Evolutionary conservation across 768 basidiomycete genomes (phyloP), one percentile per base, ranked within the genome.

Genomic region (Leccinellum albellum): DNA sequence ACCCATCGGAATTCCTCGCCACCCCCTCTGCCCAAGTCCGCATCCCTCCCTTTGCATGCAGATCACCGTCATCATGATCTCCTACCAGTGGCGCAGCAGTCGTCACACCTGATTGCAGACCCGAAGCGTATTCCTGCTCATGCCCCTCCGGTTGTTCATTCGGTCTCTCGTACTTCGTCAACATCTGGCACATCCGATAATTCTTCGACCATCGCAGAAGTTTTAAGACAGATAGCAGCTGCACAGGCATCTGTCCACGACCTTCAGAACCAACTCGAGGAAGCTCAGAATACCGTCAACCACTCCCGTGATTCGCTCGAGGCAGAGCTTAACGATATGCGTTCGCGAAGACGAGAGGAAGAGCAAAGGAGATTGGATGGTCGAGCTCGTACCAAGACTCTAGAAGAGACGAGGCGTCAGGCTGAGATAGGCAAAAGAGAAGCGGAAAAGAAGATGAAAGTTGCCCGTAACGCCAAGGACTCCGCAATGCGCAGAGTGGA

Each of bases 341-440:
- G 94, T 26, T 82, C 81, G 48, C 78, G 80, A 57, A 94, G 91
- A 70, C 88, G 87, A 40, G 82, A 87, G 60, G 96, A 98, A 69
- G 96, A 99, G 64, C 77, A 78, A 3, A 81, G 82, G 23, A 83
- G 91, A 51, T 73, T 81, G 23, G 94, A 97, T 67, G 75, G 91
- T 54, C 94, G 93, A 71, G 71, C 80, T n/a, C 86, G 87, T 50
- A 90, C 89, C 49, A 96, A 95, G 74, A 70, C 78, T 3, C 76
- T 98, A 3, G 96, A 99, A 63, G 96, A 99, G 69, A 76, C 84
- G 53, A 90, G 88, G 72, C 86, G 96, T 31, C 77, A 77, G 28
- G 92, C 94, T 12, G 97, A 99, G 73, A 78, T 82, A 51, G 73
- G 78, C 51, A 89, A 85, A 68, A 81, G 85, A 46, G 95, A 98